Evolutionary conservation across 495 filamentous ascomycete species (phyloP), one percentile per base, ranked within the genome.

Genomic region (Talaromyces nanjingensis): DNA sequence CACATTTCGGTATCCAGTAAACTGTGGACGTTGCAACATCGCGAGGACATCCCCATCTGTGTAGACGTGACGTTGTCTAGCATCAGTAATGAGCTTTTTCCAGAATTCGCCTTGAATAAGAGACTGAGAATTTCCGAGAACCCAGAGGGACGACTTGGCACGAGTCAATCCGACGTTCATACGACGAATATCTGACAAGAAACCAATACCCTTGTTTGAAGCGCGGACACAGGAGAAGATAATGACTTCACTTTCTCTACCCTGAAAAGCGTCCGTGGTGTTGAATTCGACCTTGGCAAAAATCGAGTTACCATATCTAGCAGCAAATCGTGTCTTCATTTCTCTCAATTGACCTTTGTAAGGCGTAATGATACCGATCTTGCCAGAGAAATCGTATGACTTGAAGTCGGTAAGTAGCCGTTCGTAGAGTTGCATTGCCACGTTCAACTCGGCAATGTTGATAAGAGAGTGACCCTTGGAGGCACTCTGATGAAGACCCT

Each of bases 161-260:
- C 94, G 86, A 7, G 94, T 98, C 52, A 98, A 79, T 77, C 94
- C 94, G 70, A 98, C 94, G 77, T 98, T 98, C 94, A 98, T 98
- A 85, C 94, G 94, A 59, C 94, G 87, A 70, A 98, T 96, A 77
- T 98, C 94, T 53, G 89, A 87, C 82, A 98, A 87, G 85, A 98
- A 98, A 81, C 94, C 94, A 70, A 98, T 96, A 68, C 96, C 91
- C 31, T 92, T 91, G 31, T 86, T 89, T 16, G 90, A 93, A 34
- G 94, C 92, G 75, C 94, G 86, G 34, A 98, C 94, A 73, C 94
- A 98, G 58, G 96, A 98, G 78, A 98, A 98, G 64, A 98, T 97
- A 70, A 98, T 97, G 65, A 98, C 87, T 73, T 98, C 94, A 71
- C 91, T 92, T 76, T 98, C 94, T 57, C 94, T 86, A 66, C 94